A percentile compares a stretch with the other conserved stretches of the same genome.
These are phyloP conservation scores for Vitis hybrid DNA, from an alignment of 177 flowering plant genomes.

Conservation along the genomic window DNA sequence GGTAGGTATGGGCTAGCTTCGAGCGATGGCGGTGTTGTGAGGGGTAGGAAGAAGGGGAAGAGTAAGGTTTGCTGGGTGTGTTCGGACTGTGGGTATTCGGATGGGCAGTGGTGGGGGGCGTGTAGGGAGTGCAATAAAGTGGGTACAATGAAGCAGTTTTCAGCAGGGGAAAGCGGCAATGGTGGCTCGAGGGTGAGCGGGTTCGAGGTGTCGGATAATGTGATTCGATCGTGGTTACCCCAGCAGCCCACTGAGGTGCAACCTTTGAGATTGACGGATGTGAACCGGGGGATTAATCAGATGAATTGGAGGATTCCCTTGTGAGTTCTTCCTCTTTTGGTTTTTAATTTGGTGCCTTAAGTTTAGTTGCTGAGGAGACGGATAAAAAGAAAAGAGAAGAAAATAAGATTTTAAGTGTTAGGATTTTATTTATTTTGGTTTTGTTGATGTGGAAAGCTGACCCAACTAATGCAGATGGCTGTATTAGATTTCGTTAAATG, in stretches of 20 bases:
- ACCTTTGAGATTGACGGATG: slow-evolving; percentile 71
- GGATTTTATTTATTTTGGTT: no score
- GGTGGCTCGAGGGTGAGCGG: slow-evolving; percentile 28
- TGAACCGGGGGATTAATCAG: slow-evolving; percentile 48
- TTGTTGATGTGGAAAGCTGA: no score
- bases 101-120: slow-evolving; percentile 87
- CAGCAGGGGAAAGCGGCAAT: slow-evolving; percentile 14
- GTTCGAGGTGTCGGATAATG: slow-evolving; percentile 37
- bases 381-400: no score
- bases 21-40: slow-evolving; percentile 11
- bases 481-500: no score
- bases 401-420: no score
- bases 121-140: slow-evolving; percentile 42
- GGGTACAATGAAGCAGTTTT: slow-evolving; percentile 43
- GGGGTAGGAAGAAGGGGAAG: slow-evolving; percentile 53
- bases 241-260: slow-evolving; percentile 21
- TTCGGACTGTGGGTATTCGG: slow-evolving; percentile 55
- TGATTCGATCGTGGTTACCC: slow-evolving; percentile 43
- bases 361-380: no score
- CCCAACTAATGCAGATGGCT: no score
- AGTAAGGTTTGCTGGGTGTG: slow-evolving; percentile 57
- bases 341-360: background rate
- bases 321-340: slow-evolving; percentile 35
- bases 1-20: background rate
- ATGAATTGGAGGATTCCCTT: slow-evolving; percentile 69